Conservation (phyloP, 495 filamentous ascomycete species). For the Penicillium herquei region DNA sequence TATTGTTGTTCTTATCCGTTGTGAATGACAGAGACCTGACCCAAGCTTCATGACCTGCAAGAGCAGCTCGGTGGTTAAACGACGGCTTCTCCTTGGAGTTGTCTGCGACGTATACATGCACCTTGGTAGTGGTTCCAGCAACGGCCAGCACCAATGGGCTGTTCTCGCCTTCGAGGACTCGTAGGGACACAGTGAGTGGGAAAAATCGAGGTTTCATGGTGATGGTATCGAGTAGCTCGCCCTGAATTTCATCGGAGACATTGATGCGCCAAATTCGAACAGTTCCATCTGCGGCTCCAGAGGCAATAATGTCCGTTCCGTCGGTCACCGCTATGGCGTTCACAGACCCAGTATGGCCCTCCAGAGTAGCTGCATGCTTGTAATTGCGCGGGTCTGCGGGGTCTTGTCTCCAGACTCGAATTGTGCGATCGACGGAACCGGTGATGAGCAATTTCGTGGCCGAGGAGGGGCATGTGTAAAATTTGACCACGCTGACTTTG, state of each 20-base stretch:
- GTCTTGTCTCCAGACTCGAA: slow-evolving; percentile 66
- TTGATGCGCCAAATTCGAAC: slow-evolving; percentile 73
- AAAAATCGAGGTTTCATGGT: slow-evolving; percentile 73
- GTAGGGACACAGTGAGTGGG: slow-evolving; percentile 71
- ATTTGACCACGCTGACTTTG: slow-evolving; percentile 79
- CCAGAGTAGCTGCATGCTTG: slow-evolving; percentile 44
- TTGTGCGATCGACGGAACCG: slow-evolving; percentile 76
- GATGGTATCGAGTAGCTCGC: slow-evolving; percentile 66
- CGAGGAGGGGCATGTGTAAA: slow-evolving; percentile 56
- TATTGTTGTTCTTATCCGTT: slow-evolving; percentile 51
- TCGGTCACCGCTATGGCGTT: slow-evolving; percentile 69
- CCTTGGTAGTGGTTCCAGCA: slow-evolving; percentile 72
- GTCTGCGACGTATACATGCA: slow-evolving; percentile 72
- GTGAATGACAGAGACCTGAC: slow-evolving; percentile 80
- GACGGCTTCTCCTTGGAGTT: slow-evolving; percentile 29
- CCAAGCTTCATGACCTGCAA: slow-evolving; percentile 95
- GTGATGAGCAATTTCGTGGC: slow-evolving; percentile 61
- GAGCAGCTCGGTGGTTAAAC: slow-evolving; percentile 73
- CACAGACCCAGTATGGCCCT: slow-evolving; percentile 70
- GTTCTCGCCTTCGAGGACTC: slow-evolving; percentile 49
- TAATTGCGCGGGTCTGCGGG: slow-evolving; percentile 27
- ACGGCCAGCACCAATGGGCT: slow-evolving; percentile 67
- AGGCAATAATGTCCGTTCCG: slow-evolving; percentile 57
- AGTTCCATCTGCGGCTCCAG: slow-evolving; percentile 79
- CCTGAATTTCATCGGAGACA: slow-evolving; percentile 28